Conservation (phyloP, 2,329 filamentous ascomycete genomes). For the Diaporthe nobilis region DNA sequence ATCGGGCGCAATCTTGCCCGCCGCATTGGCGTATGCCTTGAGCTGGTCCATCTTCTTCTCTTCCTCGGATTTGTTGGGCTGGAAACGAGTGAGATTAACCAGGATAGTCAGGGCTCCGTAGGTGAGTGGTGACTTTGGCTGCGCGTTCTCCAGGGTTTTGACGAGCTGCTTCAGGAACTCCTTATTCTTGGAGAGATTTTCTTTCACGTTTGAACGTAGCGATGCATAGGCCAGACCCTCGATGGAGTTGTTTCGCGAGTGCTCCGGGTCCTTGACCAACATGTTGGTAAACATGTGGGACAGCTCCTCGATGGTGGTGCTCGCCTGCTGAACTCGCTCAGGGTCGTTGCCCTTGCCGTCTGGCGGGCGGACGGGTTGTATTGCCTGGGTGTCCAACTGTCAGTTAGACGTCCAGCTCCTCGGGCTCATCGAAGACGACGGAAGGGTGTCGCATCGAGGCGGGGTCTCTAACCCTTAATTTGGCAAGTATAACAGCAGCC, state of each 20-base stretch:
- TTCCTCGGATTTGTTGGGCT: constrained; percentile 85
- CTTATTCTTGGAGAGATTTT: constrained; percentile 79
- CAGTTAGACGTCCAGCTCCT: constrained; percentile 60
- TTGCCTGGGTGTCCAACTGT: constrained; percentile 65
- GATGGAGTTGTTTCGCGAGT: constrained; percentile 78
- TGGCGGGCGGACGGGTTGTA: constrained; percentile 59
- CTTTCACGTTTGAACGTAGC: constrained; percentile 86
- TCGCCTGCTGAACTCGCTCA: constrained; percentile 64
- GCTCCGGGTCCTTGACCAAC: constrained; percentile 71
- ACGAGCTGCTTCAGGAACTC: constrained; percentile 80
- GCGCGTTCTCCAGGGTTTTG: constrained; percentile 69
- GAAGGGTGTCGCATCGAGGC: constrained; percentile 44
- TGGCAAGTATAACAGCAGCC: constrained; percentile 83
- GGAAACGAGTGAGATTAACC: constrained; percentile 86
- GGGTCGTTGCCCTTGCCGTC: constrained; percentile 54
- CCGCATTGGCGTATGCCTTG: constrained; percentile 93
- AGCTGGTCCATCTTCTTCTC: constrained; percentile 92
- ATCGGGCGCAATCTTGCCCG: constrained; percentile 75
- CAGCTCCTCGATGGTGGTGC: constrained; percentile 76
- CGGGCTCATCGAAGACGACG: constrained; percentile 39
- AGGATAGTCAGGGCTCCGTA: constrained; percentile 92
- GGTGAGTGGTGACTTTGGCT: constrained; percentile 77
- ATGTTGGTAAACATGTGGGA: constrained; percentile 76
- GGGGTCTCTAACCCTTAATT: constrained; percentile 70
- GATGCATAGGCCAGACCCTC: constrained; percentile 95